phyloP scores from a whole-genome alignment of 192 early-diverging fungal genomes.

The Coemansia umbellata region DNA sequence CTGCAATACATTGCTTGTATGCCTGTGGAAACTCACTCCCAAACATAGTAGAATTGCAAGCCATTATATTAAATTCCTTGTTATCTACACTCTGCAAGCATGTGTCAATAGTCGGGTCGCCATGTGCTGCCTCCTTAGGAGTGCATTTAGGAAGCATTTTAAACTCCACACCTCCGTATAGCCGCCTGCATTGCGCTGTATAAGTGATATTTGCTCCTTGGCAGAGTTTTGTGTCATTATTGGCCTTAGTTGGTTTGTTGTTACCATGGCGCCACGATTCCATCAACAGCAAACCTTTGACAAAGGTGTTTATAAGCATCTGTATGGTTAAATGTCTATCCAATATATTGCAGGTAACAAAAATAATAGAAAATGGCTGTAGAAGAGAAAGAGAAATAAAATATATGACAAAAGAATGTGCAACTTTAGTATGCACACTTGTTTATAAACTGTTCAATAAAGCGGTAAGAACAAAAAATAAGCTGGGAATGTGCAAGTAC shows the following conservation, averaged over 20 bases:
- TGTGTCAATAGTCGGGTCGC: not conserved
- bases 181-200: slow-evolving; percentile 16
- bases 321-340: no score
- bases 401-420: not conserved
- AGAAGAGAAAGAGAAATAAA: not conserved
- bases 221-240: not conserved
- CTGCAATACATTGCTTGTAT: slow-evolving; percentile 13
- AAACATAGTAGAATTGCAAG: slow-evolving; percentile 5
- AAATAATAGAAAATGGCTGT: not conserved
- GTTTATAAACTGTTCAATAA: no score
- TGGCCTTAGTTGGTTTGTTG: not conserved
- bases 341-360: not conserved
- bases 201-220: slow-evolving; percentile 11
- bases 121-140: not conserved
- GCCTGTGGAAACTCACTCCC: slow-evolving; percentile 9
- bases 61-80: not conserved
- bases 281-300: not conserved
- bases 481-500: no score
- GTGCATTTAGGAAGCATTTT: slow-evolving; percentile 5
- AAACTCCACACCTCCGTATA: slow-evolving; percentile 16
- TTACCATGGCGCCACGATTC: not conserved
- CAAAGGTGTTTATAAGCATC: not conserved
- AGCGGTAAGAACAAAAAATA: no score
- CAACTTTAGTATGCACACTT: no score
- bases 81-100: slow-evolving; percentile 3